phyloP scores from a whole-genome alignment of 108 stramenopile genomes.

The Craspedostauros australis region DNA sequence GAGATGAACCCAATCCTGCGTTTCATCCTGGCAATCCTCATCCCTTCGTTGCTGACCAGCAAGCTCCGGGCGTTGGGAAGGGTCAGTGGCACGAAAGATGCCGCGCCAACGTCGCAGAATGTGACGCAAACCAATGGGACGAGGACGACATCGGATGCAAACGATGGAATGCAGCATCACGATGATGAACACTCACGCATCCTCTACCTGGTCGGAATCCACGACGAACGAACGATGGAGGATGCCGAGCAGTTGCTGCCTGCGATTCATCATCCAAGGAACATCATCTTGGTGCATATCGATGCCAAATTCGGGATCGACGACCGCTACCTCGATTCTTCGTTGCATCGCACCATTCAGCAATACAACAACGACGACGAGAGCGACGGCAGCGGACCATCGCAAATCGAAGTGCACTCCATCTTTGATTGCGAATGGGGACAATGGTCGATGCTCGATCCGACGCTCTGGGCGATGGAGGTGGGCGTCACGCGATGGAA shows the following conservation, averaged over 20 bases:
- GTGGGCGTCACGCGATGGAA: slow-evolving; percentile 22
- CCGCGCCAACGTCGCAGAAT: no score
- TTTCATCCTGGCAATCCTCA: no score
- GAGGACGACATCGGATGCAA: no score
- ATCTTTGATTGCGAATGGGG: slow-evolving; percentile 56
- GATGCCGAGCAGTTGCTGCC: slow-evolving; percentile 63
- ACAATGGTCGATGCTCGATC: slow-evolving; percentile 84
- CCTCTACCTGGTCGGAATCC: slow-evolving; percentile 72
- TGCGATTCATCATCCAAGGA: slow-evolving; percentile 54
- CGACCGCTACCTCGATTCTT: slow-evolving; percentile 35
- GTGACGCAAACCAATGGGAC: no score
- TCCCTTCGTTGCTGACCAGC: no score
- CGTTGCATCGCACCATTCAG: slow-evolving; percentile 49
- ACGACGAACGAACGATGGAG: slow-evolving; percentile 70
- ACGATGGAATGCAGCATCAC: no score
- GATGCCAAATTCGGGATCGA: slow-evolving; percentile 51
- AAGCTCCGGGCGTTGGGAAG: no score
- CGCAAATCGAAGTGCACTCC: slow-evolving; percentile 29
- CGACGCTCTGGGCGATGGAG: slow-evolving; percentile 79
- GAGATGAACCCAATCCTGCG: no score
- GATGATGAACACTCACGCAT: slow-evolving; percentile 35
- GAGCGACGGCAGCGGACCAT: slow-evolving; percentile 18
- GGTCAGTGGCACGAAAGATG: no score
- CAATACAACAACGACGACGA: no score
- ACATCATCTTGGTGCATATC: slow-evolving; percentile 72